Base-by-base conservation (phyloP, 202 grass and related monocot genomes). In the Carex arenaria region DNA sequence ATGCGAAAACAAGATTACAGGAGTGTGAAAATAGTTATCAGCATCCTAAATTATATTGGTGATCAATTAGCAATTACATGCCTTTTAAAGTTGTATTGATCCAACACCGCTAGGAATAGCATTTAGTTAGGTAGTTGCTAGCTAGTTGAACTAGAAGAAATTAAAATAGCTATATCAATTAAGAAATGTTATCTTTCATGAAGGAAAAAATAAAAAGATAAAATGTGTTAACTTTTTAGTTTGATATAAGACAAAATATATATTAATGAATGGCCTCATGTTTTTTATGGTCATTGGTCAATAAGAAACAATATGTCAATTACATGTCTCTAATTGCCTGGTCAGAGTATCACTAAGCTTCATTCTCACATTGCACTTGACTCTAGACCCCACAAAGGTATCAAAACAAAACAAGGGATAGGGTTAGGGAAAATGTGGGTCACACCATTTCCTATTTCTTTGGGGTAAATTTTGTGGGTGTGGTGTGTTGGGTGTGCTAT, bases 391-490 rank as follows among this genome's bases (percentile, higher is more conserved):
- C 59, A 63, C 53, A 64, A 65, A 64, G 31, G 2, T 40, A 22
- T 51, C 12, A 49, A 72, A n/a, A 9, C 45, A 49, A 49, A 59
- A 12, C 69, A 52, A 72, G 68, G 9, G 78, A 81, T 81, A 66
- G 60, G 23, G 20, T 66, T 81, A 34, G 61, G 14, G 31, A 49
- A 49, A 49, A 38, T 19, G 10, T 83, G 13, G 80, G 64, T 55
- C 67, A 47, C 67, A 57, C 82, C 20, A 26, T 4, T 57, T 61
- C 55, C 7, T 67, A 31, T 84, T 74, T 59, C 34, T 12, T 49
- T 75, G 4, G 10, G 45, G 71, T 15, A 3, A 22, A 54, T 59
- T 68, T 64, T 84, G 83, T 85, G 83, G 82, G 19, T 79, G 72
- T 85, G 83, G 72, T 36, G 68, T 84, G 67, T 51, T 84, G 45